phyloP scores from a whole-genome alignment of 345 rosid species.

The Bretschneidera sinensis region DNA sequence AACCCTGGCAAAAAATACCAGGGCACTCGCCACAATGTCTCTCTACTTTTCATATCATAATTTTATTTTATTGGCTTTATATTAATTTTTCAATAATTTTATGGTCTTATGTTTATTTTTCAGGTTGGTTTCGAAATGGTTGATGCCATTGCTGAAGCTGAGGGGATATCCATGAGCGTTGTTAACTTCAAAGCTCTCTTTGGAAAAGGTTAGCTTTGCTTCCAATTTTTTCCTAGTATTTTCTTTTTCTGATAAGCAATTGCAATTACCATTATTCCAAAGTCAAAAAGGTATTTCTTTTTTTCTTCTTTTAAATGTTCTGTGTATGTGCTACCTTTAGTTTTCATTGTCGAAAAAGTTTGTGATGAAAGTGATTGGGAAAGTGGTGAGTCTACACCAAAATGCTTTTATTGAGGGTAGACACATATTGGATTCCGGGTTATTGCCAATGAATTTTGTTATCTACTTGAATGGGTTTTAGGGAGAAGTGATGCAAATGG shows the following conservation, averaged over 20 bases:
- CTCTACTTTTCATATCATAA: neutral
- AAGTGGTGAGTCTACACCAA: too few species aligned
- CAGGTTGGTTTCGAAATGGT: slow-evolving; percentile 93
- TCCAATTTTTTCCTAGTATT: neutral
- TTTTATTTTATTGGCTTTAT: neutral
- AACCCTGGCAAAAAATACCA: slow-evolving; percentile 75
- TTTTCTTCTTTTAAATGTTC: too few species aligned
- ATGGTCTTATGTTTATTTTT: neutral
- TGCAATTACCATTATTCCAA: neutral
- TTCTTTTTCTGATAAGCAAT: neutral
- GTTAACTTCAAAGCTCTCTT: slow-evolving; percentile 64
- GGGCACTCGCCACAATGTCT: slow-evolving; percentile 85
- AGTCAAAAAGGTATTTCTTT: too few species aligned
- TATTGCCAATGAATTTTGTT: too few species aligned
- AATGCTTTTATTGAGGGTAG: too few species aligned
- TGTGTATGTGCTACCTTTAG: too few species aligned
- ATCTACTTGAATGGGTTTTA: too few species aligned
- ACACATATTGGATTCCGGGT: too few species aligned
- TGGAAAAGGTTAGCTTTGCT: slow-evolving; percentile 59
- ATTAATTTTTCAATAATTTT: neutral
- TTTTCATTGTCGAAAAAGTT: too few species aligned
- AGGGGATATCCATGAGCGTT: slow-evolving; percentile 66
- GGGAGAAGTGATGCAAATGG: too few species aligned
- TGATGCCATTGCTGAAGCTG: slow-evolving; percentile 81
- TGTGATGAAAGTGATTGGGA: too few species aligned